Base-by-base conservation (phyloP, 345 rosid species). In the Turritis glabra region DNA sequence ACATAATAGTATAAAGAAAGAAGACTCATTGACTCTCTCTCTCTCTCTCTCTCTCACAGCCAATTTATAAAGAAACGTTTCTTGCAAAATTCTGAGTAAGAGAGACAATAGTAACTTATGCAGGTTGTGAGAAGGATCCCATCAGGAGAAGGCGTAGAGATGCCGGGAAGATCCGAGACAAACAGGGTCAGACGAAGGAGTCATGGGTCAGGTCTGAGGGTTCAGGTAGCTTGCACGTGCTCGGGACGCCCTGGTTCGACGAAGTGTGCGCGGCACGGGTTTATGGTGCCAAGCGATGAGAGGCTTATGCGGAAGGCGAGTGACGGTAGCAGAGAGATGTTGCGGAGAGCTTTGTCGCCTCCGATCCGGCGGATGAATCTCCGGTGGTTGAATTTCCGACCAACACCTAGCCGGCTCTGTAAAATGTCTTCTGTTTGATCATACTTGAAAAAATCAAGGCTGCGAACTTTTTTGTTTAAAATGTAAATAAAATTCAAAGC, bases 321-420 rank as follows among this genome's bases (percentile, higher is more conserved):
- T 7, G 72, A 73, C 1, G 83, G 71, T 33, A 73, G 35, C 62
- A 85, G 70, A 54, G 87, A 83, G 52, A 62, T 85, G 1, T 47
- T 83, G 64, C 54, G 80, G 68, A 82, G 89, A 70, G 89, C 85
- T 21, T 64, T 85, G 73, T 54, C 80, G n/a, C 89, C 89, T 52
- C 84, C 84, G 0, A 75, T 59, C 38, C 77, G 80, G 40, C 70
- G 81, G 83, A 63, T 83, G 81, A 80, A 74, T 54, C 79, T 83
- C 62, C 60, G 84, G 74, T 72, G 89, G 87, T 77, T 32, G 80
- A 84, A 79, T 37, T 85, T 84, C 78, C 76, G 65, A 65, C 83
- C 87, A 37, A 80, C 85, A 21, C 87, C 87, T 11, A 85, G 84
- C 52, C 21, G 89, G 43, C 85, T 85, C 3, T 78, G 84, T 68